These are phyloP conservation scores for Dioszegia hungarica DNA, from an alignment of 768 basidiomycete genomes.

Conservation along the genomic window DNA sequence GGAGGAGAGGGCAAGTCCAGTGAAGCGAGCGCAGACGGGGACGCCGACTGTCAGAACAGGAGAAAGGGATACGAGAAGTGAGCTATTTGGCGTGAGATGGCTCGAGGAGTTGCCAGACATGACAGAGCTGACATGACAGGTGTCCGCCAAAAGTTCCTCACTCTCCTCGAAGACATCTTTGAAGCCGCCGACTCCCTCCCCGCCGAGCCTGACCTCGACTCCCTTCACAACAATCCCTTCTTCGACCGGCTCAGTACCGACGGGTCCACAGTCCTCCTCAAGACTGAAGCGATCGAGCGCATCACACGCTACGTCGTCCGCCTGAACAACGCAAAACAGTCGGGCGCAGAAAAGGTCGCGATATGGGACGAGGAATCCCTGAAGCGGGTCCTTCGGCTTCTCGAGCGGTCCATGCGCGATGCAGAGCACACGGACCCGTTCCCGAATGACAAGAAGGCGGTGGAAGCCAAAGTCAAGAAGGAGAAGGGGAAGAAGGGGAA, in stretches of 20 bases:
- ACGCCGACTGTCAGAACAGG: conserved; percentile 39
- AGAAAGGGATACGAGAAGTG: conserved; percentile 37
- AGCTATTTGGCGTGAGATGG: too few species aligned
- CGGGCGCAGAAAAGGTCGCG: conserved; percentile 53
- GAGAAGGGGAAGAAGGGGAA: conserved; percentile 53
- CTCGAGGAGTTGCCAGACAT: too few species aligned
- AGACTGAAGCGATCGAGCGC: conserved; percentile 44
- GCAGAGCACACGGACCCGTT: conserved; percentile 76
- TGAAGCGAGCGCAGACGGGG: conserved; percentile 35
- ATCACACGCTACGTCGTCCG: conserved; percentile 48
- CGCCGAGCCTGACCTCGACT: conserved; percentile 55
- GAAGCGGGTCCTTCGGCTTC: conserved; percentile 64
- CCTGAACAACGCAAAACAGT: conserved; percentile 56
- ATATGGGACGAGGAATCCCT: conserved; percentile 65
- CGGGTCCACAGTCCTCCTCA: conserved; percentile 59
- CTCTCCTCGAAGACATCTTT: conserved; percentile 77
- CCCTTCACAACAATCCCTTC: conserved; percentile 53
- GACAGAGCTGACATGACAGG: conserved; percentile 17
- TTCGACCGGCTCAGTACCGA: conserved; percentile 20
- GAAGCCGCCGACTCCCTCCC: conserved; percentile 71
- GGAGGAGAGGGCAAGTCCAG: too few species aligned
- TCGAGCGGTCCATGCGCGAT: conserved; percentile 72
- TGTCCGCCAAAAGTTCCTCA: conserved; percentile 63
- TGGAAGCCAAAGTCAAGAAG: conserved; percentile 14
- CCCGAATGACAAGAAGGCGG: conserved; percentile 52